phyloP scores from a whole-genome alignment of 129 eudicot species.

The Artemisia tridentata region DNA sequence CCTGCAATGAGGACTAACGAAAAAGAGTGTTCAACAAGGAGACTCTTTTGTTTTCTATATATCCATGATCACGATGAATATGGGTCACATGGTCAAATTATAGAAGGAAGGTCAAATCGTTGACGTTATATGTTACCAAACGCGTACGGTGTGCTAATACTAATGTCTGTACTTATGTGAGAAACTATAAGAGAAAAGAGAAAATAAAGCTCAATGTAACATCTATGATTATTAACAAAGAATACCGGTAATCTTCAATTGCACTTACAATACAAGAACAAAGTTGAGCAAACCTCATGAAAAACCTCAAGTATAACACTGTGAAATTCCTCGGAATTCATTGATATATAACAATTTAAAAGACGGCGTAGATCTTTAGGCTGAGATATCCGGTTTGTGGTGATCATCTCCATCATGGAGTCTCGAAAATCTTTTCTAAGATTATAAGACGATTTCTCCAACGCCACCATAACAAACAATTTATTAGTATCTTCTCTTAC shows the following conservation, averaged over 20 bases:
- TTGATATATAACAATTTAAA: slow-evolving; percentile 64
- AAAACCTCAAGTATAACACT: slow-evolving; percentile 84
- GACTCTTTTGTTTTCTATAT: too few relatives aligned
- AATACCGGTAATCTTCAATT: slow-evolving; percentile 22
- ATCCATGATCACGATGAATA: too few relatives aligned
- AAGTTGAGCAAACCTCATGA: slow-evolving; percentile 71
- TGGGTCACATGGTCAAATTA: too few relatives aligned
- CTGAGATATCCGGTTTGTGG: slow-evolving; percentile 45
- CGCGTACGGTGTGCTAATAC: too few relatives aligned
- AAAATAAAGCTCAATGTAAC: slow-evolving; percentile 1
- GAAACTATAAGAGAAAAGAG: not conserved
- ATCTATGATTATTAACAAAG: slow-evolving; percentile 25
- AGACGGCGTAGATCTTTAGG: slow-evolving; percentile 67
- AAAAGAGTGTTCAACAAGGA: too few relatives aligned
- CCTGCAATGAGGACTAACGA: too few relatives aligned
- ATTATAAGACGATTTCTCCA: slow-evolving; percentile 75
- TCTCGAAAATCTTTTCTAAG: slow-evolving; percentile 78
- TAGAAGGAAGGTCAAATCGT: too few relatives aligned
- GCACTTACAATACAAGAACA: slow-evolving; percentile 56
- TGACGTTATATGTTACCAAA: too few relatives aligned
- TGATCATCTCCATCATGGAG: slow-evolving; percentile 77
- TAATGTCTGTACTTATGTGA: too few relatives aligned
- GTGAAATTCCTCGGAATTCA: slow-evolving; percentile 73
- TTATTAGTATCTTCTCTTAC: slow-evolving; percentile 38
- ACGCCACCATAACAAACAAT: slow-evolving; percentile 72